Evolutionary conservation across 805 yeast genomes (phyloP), one percentile per base, ranked within the genome.

Genomic region (Zygosaccharomyces pseudorouxii): DNA sequence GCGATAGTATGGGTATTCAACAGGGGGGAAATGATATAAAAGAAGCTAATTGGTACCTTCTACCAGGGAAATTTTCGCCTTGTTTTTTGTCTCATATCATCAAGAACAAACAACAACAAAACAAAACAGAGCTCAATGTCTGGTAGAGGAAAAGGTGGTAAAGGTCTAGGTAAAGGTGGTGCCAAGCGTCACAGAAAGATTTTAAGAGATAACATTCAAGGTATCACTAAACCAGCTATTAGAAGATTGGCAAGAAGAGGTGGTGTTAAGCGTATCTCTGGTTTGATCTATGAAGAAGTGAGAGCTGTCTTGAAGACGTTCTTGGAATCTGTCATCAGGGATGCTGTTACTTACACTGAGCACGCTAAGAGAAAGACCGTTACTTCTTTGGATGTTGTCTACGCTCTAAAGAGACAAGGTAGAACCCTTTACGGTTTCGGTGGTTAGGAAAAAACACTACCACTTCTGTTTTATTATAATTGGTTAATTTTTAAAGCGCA

Each of bases 191-290:
- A 92, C 89, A 89, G 98, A 84, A 90, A 90, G 88, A 88, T 92
- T 77, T 81, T 90, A 62, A 90, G 98, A 82, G 99, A 93, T 76
- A 93, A 92, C 92, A 92, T 93, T 64, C 97, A 90, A 79, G 99
- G 99, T 81, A 92, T 92, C 73, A 92, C 99, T 57, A 92, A 92
- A 84, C 99, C 99, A 72, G 99, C 99, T 71, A 92, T 92, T 71
- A 89, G 99, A 82, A 92, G 99, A 88, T 86, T 92, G 69, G 99
- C 99, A 46, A 92, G 99, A 85, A 89, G 99, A 88, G 99, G 99
- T 80, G 99, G 99, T 90, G 99, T 92, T 71, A 92, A 92, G 86
- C 96, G 99, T 87, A 92, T 92, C 69, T 92, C 98, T 57, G 98
- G 96, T 74, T 80, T 90, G 72, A 92, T 92, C 74, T 92, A 92